A percentile compares a stretch with the other conserved stretches of the same genome.
These are phyloP conservation scores for Gilbertella persicaria DNA, from an alignment of 371 early-diverging fungal genomes.

Conservation along the genomic window DNA sequence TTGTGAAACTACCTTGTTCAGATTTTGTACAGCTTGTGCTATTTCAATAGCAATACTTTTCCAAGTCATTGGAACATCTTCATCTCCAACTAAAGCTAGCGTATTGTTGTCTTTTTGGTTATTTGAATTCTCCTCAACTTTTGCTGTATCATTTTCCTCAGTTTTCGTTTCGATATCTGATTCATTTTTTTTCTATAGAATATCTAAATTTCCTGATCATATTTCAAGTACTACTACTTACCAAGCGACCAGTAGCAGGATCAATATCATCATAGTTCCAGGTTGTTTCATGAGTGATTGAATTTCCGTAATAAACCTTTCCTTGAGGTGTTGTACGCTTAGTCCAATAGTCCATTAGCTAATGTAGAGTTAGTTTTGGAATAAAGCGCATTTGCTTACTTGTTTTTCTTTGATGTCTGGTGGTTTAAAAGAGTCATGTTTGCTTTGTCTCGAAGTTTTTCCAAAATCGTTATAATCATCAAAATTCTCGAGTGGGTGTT, in stretches of 20 bases:
- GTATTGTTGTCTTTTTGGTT: not conserved
- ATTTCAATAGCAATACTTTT: slow-evolving; percentile 56
- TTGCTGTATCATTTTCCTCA: not conserved
- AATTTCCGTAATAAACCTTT: slow-evolving; percentile 75
- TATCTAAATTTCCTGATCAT: not conserved
- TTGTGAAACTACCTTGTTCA: slow-evolving; percentile 62
- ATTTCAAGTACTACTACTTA: slow-evolving; percentile 8
- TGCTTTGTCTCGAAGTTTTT: not conserved
- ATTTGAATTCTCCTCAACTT: not conserved
- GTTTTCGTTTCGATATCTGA: not conserved
- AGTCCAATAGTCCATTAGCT: slow-evolving; percentile 55
- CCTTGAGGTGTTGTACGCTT: slow-evolving; percentile 64
- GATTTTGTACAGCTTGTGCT: slow-evolving; percentile 61
- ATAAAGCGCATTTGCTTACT: no score
- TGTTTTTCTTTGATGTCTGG: no score
- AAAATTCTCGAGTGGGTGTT: slow-evolving; percentile 4
- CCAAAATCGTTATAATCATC: slow-evolving; percentile 15
- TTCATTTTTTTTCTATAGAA: slow-evolving; percentile 3
- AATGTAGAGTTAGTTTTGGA: no score
- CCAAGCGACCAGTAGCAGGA: slow-evolving; percentile 31
- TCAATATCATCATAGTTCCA: slow-evolving; percentile 58
- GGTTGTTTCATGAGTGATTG: slow-evolving; percentile 75
- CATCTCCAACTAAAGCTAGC: not conserved
- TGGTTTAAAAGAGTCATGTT: not conserved
- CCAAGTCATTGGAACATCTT: slow-evolving; percentile 23